phyloP scores from a whole-genome alignment of 2,329 filamentous ascomycete genomes.

The Cladophialophora exuberans region DNA sequence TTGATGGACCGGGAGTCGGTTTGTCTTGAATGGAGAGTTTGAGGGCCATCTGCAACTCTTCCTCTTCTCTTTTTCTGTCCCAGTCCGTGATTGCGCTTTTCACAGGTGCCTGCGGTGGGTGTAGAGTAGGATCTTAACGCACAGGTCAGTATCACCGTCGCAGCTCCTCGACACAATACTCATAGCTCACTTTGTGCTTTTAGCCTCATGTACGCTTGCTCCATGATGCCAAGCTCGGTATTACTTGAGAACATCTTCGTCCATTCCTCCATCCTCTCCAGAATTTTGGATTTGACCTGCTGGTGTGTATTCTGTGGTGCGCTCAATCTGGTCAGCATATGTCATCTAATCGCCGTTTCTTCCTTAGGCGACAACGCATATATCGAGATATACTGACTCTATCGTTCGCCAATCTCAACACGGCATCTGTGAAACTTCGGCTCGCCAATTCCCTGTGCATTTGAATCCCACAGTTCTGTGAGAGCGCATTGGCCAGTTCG shows the following conservation, averaged over 20 bases:
- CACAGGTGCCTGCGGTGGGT: constrained; percentile 87
- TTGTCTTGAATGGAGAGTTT: constrained; percentile 92
- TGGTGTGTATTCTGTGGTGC: constrained; percentile 77
- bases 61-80: constrained; percentile 93
- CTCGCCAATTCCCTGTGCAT: constrained; percentile 90
- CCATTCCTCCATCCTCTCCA: constrained; percentile 97
- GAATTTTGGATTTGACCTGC: constrained; percentile 94
- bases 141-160: constrained; percentile 16
- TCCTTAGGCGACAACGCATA: background rate
- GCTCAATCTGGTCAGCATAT: constrained; percentile 23
- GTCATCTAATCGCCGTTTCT: background rate
- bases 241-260: constrained; percentile 90
- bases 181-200: constrained; percentile 65
- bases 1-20: constrained; percentile 40
- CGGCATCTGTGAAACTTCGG: constrained; percentile 89
- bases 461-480: constrained; percentile 84
- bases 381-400: constrained; percentile 50
- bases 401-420: constrained; percentile 88
- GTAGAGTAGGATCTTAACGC: constrained; percentile 79
- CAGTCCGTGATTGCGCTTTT: constrained; percentile 89
- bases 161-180: constrained; percentile 8
- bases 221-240: constrained; percentile 94
- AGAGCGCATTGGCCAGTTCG: constrained; percentile 85
- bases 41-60: constrained; percentile 94
- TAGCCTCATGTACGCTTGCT: constrained; percentile 86